Base-by-base conservation (phyloP, 768 basidiomycete species). In the Boletellus ananas region DNA sequence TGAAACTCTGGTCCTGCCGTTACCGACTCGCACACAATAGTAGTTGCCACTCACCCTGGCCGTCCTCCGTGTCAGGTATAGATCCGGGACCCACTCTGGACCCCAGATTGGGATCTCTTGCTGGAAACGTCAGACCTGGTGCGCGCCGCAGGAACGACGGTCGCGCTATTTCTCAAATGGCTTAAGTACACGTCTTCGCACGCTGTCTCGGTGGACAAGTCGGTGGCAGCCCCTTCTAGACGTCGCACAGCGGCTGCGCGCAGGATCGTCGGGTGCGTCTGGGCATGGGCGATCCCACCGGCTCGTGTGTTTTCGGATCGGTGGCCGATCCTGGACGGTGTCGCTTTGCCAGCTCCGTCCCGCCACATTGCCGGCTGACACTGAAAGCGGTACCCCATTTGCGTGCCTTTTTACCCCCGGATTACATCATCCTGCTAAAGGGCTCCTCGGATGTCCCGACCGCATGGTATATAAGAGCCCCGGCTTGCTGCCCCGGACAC, bases 361-460 rank as follows among this genome's bases (percentile, higher is more conserved):
- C 47, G 37, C 8, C 29, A 29, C 41, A 27, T 17, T 12, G 40
- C 41, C 33, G 11, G 17, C 10, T 42, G 21, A 52, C 52, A 38
- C 57, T 48, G 44, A 39, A 14, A 2, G 36, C n/a, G 11, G 44
- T 37, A 37, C 43, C 57, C 58, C 54, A 55, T 40, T 34, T 45
- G 25, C 12, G 50, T 48, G 36, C 49, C 54, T 45, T 49, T 20
- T 13, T 50, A 39, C 27, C 58, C 59, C 58, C 58, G 47, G 59
- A 61, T 61, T 63, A 63, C 43, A n/a, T 61, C 54, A 57, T 39
- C 41, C 4, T 9, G 6, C 34, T 25, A 25, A 44, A 25, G 21
- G 27, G 23, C n/a, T 42, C 9, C 41, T 9, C 29, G 14, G 25
- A 43, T 20, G 18, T 47, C 29, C 51, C 49, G 50, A 47, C 50